Evolutionary conservation across 1,139 yeast species (phyloP).

Genomic region (Dujonia santamariae): DNA sequence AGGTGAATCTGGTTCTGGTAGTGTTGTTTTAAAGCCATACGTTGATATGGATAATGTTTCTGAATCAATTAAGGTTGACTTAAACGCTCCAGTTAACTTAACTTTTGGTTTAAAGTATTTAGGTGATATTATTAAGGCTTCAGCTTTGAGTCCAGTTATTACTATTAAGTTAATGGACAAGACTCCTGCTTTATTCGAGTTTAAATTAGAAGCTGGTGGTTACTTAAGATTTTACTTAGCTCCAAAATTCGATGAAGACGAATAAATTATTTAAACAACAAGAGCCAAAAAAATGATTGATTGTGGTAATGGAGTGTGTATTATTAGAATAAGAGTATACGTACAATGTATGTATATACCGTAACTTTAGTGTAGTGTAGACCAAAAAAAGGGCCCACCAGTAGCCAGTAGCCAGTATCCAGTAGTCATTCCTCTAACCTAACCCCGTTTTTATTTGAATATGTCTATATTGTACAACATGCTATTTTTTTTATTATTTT

Average conservation of each 20-base stretch:
- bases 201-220: constrained; percentile 83
- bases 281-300: too few species aligned
- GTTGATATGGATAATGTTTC: constrained; percentile 80
- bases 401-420: too few species aligned
- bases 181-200: constrained; percentile 93
- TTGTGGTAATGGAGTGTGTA: too few species aligned
- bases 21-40: constrained; percentile 80
- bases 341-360: too few species aligned
- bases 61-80: constrained; percentile 68
- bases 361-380: too few species aligned
- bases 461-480: too few species aligned
- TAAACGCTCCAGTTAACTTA: constrained; percentile 84
- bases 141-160: constrained; percentile 71
- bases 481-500: too few species aligned
- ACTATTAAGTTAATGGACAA: constrained; percentile 86
- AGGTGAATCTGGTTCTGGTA: constrained; percentile 91
- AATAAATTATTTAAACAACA: too few species aligned
- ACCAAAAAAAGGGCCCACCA: too few species aligned
- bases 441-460: too few species aligned
- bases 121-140: constrained; percentile 87
- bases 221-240: constrained; percentile 94
- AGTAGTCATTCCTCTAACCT: too few species aligned
- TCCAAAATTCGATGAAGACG: constrained; percentile 94
- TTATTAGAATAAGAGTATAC: too few species aligned
- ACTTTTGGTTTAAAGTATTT: constrained; percentile 91